These are phyloP conservation scores for Talaromyces sp. DNA, from an alignment of 2,329 filamentous ascomycete species.

Conservation along the genomic window DNA sequence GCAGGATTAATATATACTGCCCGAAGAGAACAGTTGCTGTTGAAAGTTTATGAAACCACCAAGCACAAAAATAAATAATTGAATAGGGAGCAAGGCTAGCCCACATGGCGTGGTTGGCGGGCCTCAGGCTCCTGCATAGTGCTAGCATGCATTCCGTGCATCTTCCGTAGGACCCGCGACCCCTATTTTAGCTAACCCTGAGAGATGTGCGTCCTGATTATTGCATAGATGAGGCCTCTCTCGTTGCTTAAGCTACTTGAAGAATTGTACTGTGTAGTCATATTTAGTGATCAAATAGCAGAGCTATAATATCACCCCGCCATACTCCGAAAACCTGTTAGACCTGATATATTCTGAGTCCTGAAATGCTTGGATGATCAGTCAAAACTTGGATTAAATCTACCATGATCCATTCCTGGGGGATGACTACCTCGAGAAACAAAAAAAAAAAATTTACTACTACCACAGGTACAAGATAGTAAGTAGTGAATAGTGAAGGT, in stretches of 20 bases:
- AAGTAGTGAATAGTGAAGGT: background rate
- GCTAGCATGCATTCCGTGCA: background rate
- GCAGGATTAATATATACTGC: background rate
- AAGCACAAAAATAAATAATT: background rate
- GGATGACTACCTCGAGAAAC: background rate
- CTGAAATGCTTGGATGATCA: background rate
- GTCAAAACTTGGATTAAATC: background rate
- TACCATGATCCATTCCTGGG: background rate
- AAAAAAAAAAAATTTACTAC: background rate
- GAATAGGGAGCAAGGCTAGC: background rate
- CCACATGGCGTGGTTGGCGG: slow-evolving; percentile 1
- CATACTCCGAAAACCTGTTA: background rate
- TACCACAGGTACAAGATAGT: background rate
- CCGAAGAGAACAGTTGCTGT: background rate
- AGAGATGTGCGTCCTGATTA: background rate
- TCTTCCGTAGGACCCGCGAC: background rate
- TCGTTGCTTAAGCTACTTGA: background rate
- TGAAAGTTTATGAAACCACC: background rate
- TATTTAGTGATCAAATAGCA: background rate
- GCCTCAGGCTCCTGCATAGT: background rate
- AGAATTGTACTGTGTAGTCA: background rate
- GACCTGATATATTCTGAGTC: background rate
- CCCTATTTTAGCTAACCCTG: background rate
- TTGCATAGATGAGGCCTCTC: background rate
- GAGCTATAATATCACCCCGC: background rate